Percentiles rank a stretch among this genome's conserved stretches.
phyloP scores from a whole-genome alignment of 352 stramenopile species.

The Phytophthora colocasiae region DNA sequence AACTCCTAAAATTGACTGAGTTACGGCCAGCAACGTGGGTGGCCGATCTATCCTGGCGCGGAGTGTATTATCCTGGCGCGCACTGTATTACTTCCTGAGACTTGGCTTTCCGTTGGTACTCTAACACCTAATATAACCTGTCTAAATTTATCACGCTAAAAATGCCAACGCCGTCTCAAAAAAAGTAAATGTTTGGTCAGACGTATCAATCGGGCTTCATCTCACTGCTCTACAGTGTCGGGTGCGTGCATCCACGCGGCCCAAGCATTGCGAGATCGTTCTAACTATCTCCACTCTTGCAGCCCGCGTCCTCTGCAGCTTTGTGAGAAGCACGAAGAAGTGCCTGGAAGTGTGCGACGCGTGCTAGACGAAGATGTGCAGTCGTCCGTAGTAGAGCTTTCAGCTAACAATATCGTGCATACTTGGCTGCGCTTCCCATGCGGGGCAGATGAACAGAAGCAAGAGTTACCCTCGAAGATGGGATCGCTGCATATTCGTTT shows the following conservation, averaged over 20 bases:
- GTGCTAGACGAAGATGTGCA: conserved; percentile 68
- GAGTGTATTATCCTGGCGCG: too few species aligned
- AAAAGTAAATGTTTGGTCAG: conserved; percentile 51
- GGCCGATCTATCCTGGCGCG: too few species aligned
- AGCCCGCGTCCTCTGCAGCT: conserved; percentile 64
- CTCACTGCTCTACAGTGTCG: conserved; percentile 71
- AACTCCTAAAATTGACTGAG: too few species aligned
- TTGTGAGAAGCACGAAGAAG: conserved; percentile 61
- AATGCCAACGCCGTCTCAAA: too few species aligned
- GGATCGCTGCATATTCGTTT: conserved; percentile 58
- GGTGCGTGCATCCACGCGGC: conserved; percentile 32
- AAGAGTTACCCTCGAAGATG: not conserved
- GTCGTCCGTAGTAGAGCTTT: conserved; percentile 64
- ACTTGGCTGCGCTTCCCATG: conserved; percentile 62
- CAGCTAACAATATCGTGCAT: conserved; percentile 36
- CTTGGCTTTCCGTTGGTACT: too few species aligned
- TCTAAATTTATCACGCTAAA: too few species aligned
- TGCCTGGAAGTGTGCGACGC: conserved; percentile 40
- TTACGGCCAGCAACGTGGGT: too few species aligned
- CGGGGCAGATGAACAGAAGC: conserved; percentile 12
- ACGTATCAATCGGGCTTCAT: conserved; percentile 60
- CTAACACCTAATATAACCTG: too few species aligned
- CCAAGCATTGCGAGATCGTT: not conserved
- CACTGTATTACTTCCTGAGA: too few species aligned
- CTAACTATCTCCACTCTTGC: not conserved